Evolutionary conservation across 805 yeast species (phyloP).

Genomic region (Candida morakotiae): DNA sequence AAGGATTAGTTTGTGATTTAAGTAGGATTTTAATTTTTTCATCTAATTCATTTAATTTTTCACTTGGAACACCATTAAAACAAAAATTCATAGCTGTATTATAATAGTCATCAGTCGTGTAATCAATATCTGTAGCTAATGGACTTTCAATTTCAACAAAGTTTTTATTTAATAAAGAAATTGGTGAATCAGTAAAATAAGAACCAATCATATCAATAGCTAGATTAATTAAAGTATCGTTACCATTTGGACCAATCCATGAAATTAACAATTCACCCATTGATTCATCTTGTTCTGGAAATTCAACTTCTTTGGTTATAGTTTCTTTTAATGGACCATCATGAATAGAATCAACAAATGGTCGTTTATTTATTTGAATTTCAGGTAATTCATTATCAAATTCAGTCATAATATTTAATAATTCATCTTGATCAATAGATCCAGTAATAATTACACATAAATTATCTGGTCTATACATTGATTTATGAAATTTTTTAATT

Average conservation of each 20-base stretch:
- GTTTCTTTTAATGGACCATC: slow-evolving; percentile 40
- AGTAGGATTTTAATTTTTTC: slow-evolving; percentile 48
- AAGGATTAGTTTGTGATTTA: slow-evolving; percentile 44
- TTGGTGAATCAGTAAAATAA: slow-evolving; percentile 73
- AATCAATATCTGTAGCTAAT: slow-evolving; percentile 65
- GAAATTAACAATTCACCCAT: slow-evolving; percentile 70
- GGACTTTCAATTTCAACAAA: slow-evolving; percentile 84
- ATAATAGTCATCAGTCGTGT: slow-evolving; percentile 70
- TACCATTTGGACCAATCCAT: slow-evolving; percentile 77
- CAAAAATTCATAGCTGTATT: slow-evolving; percentile 55
- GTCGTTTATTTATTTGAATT: slow-evolving; percentile 46
- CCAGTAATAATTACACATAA: slow-evolving; percentile 84
- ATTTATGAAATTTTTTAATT: slow-evolving; percentile 70
- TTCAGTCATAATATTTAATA: slow-evolving; percentile 52
- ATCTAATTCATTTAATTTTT: slow-evolving; percentile 51
- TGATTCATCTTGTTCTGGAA: slow-evolving; percentile 87
- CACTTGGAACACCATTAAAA: slow-evolving; percentile 74
- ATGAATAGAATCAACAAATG: slow-evolving; percentile 69
- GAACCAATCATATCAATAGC: slow-evolving; percentile 71
- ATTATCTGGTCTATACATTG: slow-evolving; percentile 77
- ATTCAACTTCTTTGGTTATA: slow-evolving; percentile 53
- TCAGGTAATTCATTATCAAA: slow-evolving; percentile 58
- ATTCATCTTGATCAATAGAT: slow-evolving; percentile 69
- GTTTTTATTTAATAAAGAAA: slow-evolving; percentile 66
- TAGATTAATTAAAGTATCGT: slow-evolving; percentile 48